Conservation (phyloP, 441 rosid genomes). For the Adansonia rubrostipa region DNA sequence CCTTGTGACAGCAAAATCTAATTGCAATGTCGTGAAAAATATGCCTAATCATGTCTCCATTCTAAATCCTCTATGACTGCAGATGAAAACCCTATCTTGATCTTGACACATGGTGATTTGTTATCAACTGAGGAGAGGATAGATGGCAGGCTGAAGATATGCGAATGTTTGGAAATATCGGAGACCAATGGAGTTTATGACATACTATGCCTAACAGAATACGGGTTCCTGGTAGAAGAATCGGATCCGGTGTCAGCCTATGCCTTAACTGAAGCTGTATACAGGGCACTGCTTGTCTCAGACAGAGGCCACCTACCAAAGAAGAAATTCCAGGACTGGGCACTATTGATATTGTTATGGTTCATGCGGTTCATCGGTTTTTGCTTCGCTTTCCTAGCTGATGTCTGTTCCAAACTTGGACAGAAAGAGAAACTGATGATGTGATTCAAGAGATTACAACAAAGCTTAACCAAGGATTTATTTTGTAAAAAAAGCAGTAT, state of each 20-base stretch:
- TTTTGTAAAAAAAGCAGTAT: background rate
- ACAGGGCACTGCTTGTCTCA: slow-evolving; percentile 58
- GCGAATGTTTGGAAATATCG: slow-evolving; percentile 43
- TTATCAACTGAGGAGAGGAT: slow-evolving; percentile 53
- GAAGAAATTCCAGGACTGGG: slow-evolving; percentile 45
- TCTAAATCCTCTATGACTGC: slow-evolving; percentile 24
- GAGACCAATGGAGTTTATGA: slow-evolving; percentile 54
- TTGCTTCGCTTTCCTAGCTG: slow-evolving; percentile 49
- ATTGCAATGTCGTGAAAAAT: background rate
- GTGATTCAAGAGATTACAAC: slow-evolving; percentile 1
- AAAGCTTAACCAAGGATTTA: background rate
- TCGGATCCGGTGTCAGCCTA: slow-evolving; percentile 56
- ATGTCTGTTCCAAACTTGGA: slow-evolving; percentile 51
- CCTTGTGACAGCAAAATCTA: background rate
- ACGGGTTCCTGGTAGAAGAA: slow-evolving; percentile 57
- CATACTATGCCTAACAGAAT: slow-evolving; percentile 56
- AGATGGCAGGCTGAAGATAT: slow-evolving; percentile 51
- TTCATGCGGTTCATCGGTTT: slow-evolving; percentile 42
- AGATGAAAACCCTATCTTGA: slow-evolving; percentile 62
- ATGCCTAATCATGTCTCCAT: background rate
- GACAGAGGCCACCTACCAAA: slow-evolving; percentile 55
- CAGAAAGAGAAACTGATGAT: slow-evolving; percentile 33
- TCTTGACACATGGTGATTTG: slow-evolving; percentile 64
- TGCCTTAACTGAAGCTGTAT: slow-evolving; percentile 52
- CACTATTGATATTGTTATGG: slow-evolving; percentile 38